These are phyloP conservation scores for Ophiostoma tasmaniense DNA, from an alignment of 2,329 filamentous ascomycete species.

Conservation along the genomic window DNA sequence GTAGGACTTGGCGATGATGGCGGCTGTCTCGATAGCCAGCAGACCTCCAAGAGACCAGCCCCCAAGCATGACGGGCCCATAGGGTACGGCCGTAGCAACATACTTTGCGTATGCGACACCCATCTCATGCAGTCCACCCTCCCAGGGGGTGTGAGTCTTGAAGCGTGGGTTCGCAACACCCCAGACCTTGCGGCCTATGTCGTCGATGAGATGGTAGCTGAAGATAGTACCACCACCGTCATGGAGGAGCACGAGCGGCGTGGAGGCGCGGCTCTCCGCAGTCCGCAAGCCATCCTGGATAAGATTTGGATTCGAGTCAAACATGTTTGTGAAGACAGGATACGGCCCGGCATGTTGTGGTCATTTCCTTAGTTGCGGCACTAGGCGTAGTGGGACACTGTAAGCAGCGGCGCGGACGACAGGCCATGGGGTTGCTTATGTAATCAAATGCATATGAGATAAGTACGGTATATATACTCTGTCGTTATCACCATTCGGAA, in stretches of 20 bases:
- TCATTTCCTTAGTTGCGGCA: neutral
- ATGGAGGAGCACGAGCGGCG: conserved; percentile 50
- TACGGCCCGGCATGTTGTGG: neutral
- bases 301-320: conserved; percentile 21
- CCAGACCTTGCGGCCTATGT: conserved; percentile 41
- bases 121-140: conserved; percentile 48
- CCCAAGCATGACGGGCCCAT: conserved; percentile 40
- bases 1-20: conserved; percentile 29
- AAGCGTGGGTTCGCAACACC: conserved; percentile 49
- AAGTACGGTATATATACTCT: neutral
- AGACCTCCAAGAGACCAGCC: conserved; percentile 50
- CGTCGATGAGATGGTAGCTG: conserved; percentile 46
- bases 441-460: neutral
- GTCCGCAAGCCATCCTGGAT: conserved; percentile 19
- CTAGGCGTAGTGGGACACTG: neutral
- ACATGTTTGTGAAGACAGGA: conserved; percentile 16
- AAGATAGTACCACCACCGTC: conserved; percentile 54
- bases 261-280: conserved; percentile 19
- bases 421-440: neutral
- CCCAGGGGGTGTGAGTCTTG: conserved; percentile 37
- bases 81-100: conserved; percentile 33
- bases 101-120: conserved; percentile 40
- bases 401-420: neutral
- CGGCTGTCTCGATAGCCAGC: conserved; percentile 42
- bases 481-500: neutral